Conservation (phyloP, 2,329 filamentous ascomycete species). For the Sphaerostilbella broomeana region DNA sequence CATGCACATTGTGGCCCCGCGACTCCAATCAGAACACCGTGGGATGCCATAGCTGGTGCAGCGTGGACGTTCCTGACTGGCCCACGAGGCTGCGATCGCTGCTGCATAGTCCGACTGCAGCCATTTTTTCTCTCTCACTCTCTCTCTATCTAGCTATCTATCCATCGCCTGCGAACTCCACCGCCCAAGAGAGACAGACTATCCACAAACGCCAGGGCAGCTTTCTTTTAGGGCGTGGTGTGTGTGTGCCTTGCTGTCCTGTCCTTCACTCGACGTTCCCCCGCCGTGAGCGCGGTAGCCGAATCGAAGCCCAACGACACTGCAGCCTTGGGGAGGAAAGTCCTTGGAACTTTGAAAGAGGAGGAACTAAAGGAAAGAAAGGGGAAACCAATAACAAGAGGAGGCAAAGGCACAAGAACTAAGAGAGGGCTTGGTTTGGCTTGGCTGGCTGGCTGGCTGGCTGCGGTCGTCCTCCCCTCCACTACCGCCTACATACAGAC, state of each 20-base stretch:
- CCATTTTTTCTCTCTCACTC: slow-evolving; percentile 2
- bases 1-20: slow-evolving; percentile 14
- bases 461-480: background rate
- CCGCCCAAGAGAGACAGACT: background rate
- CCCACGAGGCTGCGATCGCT: slow-evolving; percentile 15
- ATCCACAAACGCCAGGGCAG: slow-evolving; percentile 1
- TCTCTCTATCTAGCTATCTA: slow-evolving; percentile 3
- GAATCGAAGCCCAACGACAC: slow-evolving; percentile 7
- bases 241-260: background rate
- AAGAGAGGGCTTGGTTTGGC: too few relatives aligned
- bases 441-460: too few relatives aligned
- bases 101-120: slow-evolving; percentile 14
- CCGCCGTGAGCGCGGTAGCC: slow-evolving; percentile 4
- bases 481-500: too few relatives aligned
- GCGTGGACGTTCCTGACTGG: slow-evolving; percentile 21
- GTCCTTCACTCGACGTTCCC: background rate
- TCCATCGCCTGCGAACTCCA: slow-evolving; percentile 2
- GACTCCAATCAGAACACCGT: slow-evolving; percentile 16
- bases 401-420: background rate
- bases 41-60: slow-evolving; percentile 18
- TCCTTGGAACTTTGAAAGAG: too few relatives aligned
- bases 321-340: slow-evolving; percentile 1
- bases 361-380: background rate
- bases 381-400: background rate
- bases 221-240: slow-evolving; percentile 1